Evolutionary conservation across 2,329 filamentous ascomycete species (phyloP), one percentile per base, ranked within the genome.

Genomic region (Paramyrothecium sp.): DNA sequence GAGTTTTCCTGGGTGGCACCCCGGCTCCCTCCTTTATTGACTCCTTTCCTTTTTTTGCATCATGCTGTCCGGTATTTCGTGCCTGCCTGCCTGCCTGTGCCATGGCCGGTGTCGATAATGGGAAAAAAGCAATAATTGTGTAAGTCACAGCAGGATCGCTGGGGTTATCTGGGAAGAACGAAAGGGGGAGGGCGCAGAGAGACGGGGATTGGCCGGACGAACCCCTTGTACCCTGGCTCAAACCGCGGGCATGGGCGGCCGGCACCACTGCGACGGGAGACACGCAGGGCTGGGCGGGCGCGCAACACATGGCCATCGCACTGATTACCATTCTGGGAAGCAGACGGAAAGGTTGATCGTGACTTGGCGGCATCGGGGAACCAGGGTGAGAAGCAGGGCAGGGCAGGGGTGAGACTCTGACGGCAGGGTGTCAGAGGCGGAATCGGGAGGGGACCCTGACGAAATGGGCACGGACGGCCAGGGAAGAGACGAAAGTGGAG

Each of bases 261-360:
- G 33, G 33, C 33, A 38, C 56, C 59, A 56, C 61, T 61, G 63
- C 59, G 61, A 58, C 48, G 48, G 51, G 33, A 38, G 51, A 48
- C n/a, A 34, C 46, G 34, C 30, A 54, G 52, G 11, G 34, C 48
- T 51, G 50, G 34, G 48, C 38, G 41, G 21, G 30, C 50, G 38
- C 22, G 50, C 26, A 17, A 26, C 50, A 52, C 50, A 52, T 52
- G 57, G 53, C 57, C 60, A 60, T 62, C 65, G 65, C 65, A 64
- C 60, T 64, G 64, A 66, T 67, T 66, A 59, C 65, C 65, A 50
- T 58, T 62, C 62, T 59, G 54, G 65, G 64, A 52, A 54, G 47
- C 38, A 34, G 38, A 38, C 20, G 22, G 50, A 7, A 20, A 33
- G 26, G 50, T n/a, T 19, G 23, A 30, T 38, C 16, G 22, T 17